A percentile compares a stretch with the other conserved stretches of the same genome.
phyloP scores from a whole-genome alignment of 1,284 basidiomycete species.

The Heterobasidion parviporum region DNA sequence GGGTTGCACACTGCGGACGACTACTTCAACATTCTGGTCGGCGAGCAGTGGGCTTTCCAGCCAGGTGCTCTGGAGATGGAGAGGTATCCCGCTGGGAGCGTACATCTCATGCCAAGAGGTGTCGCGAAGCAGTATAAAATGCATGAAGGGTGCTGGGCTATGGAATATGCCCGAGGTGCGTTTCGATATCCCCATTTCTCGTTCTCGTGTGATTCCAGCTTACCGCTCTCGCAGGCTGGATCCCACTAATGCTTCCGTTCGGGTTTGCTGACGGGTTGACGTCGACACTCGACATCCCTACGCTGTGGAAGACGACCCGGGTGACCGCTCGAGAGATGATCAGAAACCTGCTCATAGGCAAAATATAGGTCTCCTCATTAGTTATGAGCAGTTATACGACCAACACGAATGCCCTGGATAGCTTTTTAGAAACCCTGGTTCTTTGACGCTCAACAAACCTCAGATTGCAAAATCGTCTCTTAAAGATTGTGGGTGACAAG shows the following conservation, averaged over 20 bases:
- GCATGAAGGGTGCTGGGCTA: conserved; percentile 90
- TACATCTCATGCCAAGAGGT: conserved; percentile 80
- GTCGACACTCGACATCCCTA: conserved; percentile 85
- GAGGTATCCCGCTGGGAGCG: conserved; percentile 75
- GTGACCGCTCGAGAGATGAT: conserved; percentile 83
- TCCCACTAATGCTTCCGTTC: conserved; percentile 88
- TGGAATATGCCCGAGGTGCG: conserved; percentile 89
- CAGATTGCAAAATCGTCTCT: too few species aligned
- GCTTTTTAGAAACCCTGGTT: not conserved
- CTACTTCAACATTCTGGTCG: conserved; percentile 93
- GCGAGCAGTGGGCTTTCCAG: conserved; percentile 87
- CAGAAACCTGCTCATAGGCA: conserved; percentile 76
- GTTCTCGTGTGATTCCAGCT: not conserved
- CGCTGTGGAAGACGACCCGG: conserved; percentile 72
- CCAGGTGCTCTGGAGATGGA: conserved; percentile 81
- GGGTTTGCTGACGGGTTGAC: conserved; percentile 82
- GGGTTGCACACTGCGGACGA: conserved; percentile 95
- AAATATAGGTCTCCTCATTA: conserved; percentile 48
- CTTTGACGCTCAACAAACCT: not conserved
- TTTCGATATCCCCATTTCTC: conserved; percentile 3
- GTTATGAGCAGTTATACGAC: not conserved
- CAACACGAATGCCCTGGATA: not conserved
- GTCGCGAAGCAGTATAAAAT: conserved; percentile 95
- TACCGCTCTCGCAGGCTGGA: conserved; percentile 57
- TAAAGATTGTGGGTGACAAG: too few species aligned